Base-by-base conservation (phyloP, 2,329 filamentous ascomycete species). In the Volutella citrinella region DNA sequence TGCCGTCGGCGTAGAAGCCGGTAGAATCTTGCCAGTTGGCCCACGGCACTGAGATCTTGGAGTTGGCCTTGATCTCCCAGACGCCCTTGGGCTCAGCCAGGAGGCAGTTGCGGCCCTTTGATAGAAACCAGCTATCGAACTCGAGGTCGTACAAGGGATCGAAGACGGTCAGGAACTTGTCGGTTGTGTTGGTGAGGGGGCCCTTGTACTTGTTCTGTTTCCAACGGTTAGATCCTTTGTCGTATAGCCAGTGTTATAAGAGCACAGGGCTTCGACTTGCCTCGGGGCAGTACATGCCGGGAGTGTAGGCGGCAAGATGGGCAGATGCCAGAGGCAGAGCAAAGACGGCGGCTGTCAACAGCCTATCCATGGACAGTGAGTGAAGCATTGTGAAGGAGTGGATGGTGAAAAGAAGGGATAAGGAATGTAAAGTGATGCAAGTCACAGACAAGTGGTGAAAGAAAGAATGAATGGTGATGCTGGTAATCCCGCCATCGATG, bases 41-140 rank as follows among this genome's bases (percentile, higher is more conserved):
- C 33, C 33, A 36, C 13, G 33, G 33, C 20, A 36, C 22, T 5
- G 27, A 26, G 27, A 36, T 30, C 10, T 36, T 10, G 9, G 33
- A 22, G 33, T 36, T 36, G 13, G 33, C 33, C 14, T 30, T 12
- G 21, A 36, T 36, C 13, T 36, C 33, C 33, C 33, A 36, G 19
- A 36, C 27, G 10, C 33, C 33, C 20, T 27, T 36, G n/a, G 33
- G 33, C 11, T 36, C 33, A 12, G 33, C 33, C 6, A 36, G 33
- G 27, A 25, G 33, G 16, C 33, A 36, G 33, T 36, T 36, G 27
- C 33, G 33, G 18, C 33, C 33, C 22, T 36, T 36, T 17, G 33
- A 36, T 30, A 36, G 27, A 36, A 36, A 36, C 33, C 33, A 36
- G 27, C 33, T 36, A 36, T 36, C 33, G 30, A 36, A 36, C 20